Conservation (phyloP, 2,329 filamentous ascomycete genomes). For the Fusarium protoensiforme region DNA sequence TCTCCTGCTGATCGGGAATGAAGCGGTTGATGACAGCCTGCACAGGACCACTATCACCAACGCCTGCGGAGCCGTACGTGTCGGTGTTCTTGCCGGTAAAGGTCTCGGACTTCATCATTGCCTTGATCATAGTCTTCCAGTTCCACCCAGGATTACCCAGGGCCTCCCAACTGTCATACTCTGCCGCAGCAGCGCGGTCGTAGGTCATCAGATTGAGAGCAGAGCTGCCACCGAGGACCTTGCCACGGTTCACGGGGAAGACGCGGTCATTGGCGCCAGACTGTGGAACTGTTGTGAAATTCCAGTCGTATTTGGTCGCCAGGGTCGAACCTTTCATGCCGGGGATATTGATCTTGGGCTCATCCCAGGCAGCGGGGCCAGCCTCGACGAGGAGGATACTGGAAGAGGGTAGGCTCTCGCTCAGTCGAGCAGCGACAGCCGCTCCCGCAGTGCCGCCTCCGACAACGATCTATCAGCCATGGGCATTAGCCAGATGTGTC, state of each 20-base stretch:
- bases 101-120: slow-evolving; percentile 42
- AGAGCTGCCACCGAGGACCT: slow-evolving; percentile 60
- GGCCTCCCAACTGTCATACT: slow-evolving; percentile 53
- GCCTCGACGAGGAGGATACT: slow-evolving; percentile 47
- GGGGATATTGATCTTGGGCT: slow-evolving; percentile 47
- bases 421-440: slow-evolving; percentile 48
- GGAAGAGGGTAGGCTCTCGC: slow-evolving; percentile 43
- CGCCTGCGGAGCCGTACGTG: slow-evolving; percentile 21
- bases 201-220: slow-evolving; percentile 46
- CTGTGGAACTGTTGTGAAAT: slow-evolving; percentile 57
- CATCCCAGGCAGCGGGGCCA: slow-evolving; percentile 42
- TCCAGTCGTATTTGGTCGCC: slow-evolving; percentile 51
- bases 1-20: slow-evolving; percentile 54
- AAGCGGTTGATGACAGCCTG: slow-evolving; percentile 52
- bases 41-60: slow-evolving; percentile 17
- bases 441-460: slow-evolving; percentile 50
- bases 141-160: slow-evolving; percentile 52
- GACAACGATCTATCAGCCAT: slow-evolving; percentile 42
- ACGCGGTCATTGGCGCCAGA: slow-evolving; percentile 51
- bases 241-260: slow-evolving; percentile 57
- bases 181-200: slow-evolving; percentile 48
- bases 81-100: slow-evolving; percentile 30
- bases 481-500: slow-evolving; percentile 35
- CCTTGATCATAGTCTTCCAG: slow-evolving; percentile 50
- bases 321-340: slow-evolving; percentile 45